Percentiles rank a stretch among this genome's conserved stretches.
Conservation (phyloP, 2,329 filamentous ascomycete genomes). For the Aspergillus sp. region DNA sequence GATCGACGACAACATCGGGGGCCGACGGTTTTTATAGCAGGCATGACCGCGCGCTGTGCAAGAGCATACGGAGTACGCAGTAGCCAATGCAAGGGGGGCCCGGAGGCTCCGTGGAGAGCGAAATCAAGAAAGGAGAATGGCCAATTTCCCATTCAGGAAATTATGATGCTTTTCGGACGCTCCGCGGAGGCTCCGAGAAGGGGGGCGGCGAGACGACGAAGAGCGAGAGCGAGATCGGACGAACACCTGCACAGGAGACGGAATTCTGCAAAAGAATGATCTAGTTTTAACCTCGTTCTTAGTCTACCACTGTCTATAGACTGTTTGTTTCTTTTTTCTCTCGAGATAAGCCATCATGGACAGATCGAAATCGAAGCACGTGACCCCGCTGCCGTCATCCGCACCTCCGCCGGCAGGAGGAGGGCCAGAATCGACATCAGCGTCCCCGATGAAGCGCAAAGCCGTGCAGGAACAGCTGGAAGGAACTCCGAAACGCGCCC, state of each 20-base stretch:
- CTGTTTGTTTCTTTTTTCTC: no score
- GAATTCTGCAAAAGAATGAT: no score
- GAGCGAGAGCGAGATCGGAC: no score
- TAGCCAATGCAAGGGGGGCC: not conserved
- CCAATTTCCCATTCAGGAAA: not conserved
- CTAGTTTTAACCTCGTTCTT: no score
- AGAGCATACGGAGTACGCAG: not conserved
- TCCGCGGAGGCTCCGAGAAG: slow-evolving; percentile 18
- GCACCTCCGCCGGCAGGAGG: no score
- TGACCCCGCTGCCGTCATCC: no score
- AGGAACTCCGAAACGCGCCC: slow-evolving; percentile 9
- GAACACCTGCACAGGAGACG: no score
- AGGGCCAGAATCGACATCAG: not conserved
- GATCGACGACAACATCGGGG: no score
- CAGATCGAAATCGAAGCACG: no score
- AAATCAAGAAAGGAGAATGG: not conserved
- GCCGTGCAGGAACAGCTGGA: not conserved
- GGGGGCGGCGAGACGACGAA: no score
- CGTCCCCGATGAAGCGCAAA: slow-evolving; percentile 17
- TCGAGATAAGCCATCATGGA: no score
- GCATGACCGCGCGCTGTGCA: not conserved
- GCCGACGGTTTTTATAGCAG: not conserved
- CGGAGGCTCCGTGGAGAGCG: not conserved
- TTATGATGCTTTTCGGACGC: slow-evolving; percentile 7
- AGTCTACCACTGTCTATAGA: no score